A percentile compares a stretch with the other conserved stretches of the same genome.
Evolutionary conservation across 2,329 filamentous ascomycete genomes (phyloP).

Genomic region (Calonectria pseudoturangicola): DNA sequence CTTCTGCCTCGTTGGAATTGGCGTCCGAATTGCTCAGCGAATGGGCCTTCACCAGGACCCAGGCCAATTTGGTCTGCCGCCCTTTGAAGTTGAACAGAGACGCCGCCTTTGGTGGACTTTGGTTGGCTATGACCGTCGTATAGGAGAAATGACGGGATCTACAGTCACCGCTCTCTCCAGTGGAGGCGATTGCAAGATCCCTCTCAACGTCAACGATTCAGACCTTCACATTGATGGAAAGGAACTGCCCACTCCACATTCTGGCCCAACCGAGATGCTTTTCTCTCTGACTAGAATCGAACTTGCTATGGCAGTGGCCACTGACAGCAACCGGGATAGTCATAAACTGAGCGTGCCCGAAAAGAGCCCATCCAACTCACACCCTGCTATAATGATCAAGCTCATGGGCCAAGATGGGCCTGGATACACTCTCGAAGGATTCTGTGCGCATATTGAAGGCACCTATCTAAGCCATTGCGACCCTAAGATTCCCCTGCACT

Average conservation of each 20-base stretch:
- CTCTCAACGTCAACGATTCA: slow-evolving; percentile 77
- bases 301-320: slow-evolving; percentile 72
- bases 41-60: slow-evolving; percentile 82
- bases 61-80: slow-evolving; percentile 68
- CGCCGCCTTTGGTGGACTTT: slow-evolving; percentile 85
- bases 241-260: slow-evolving; percentile 68
- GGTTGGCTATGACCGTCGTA: slow-evolving; percentile 79
- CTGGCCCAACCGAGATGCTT: slow-evolving; percentile 75
- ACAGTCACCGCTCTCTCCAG: slow-evolving; percentile 74
- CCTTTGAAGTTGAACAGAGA: slow-evolving; percentile 81
- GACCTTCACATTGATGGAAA: slow-evolving; percentile 76
- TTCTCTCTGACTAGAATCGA: slow-evolving; percentile 75
- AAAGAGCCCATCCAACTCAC: slow-evolving; percentile 51
- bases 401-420: slow-evolving; percentile 71
- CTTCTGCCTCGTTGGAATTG: slow-evolving; percentile 75
- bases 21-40: slow-evolving; percentile 79
- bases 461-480: slow-evolving; percentile 75
- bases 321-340: slow-evolving; percentile 64
- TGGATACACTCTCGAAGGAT: slow-evolving; percentile 70
- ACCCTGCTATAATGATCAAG: slow-evolving; percentile 60
- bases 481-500: slow-evolving; percentile 74
- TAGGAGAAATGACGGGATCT: slow-evolving; percentile 79
- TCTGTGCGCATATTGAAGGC: slow-evolving; percentile 73
- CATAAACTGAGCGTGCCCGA: slow-evolving; percentile 55
- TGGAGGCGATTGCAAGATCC: slow-evolving; percentile 72